These are phyloP conservation scores for Sporodiniella umbellata DNA, from an alignment of 371 early-diverging fungal species.

Conservation along the genomic window DNA sequence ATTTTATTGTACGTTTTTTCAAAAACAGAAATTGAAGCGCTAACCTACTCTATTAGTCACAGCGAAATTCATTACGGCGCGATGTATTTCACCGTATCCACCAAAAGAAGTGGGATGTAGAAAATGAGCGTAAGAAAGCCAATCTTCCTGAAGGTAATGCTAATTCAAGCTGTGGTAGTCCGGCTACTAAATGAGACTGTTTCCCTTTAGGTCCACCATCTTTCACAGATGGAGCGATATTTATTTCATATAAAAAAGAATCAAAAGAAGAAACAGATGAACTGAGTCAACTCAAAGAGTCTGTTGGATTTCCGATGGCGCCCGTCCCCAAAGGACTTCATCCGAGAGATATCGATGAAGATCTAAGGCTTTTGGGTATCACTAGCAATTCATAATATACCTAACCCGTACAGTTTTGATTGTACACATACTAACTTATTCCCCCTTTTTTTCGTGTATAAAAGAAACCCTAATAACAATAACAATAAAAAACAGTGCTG, in stretches of 20 bases:
- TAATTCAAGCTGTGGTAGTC: no score
- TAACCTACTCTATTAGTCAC: slow-evolving; percentile 22
- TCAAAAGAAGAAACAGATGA: slow-evolving; percentile 43
- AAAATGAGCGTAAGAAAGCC: slow-evolving; percentile 23
- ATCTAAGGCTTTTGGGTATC: slow-evolving; percentile 41
- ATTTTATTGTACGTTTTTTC: slow-evolving; percentile 39
- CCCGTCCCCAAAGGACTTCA: slow-evolving; percentile 34
- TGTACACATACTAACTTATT: neutral
- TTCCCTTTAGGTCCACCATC: neutral
- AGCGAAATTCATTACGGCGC: slow-evolving; percentile 29
- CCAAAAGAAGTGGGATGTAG: slow-evolving; percentile 17
- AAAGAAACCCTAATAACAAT: neutral
- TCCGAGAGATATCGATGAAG: slow-evolving; percentile 42
- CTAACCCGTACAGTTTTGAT: neutral
- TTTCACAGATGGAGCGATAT: slow-evolving; percentile 26
- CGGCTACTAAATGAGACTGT: no score
- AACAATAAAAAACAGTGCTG: no score
- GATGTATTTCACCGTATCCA: slow-evolving; percentile 9
- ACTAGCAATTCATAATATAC: no score
- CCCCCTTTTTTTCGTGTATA: neutral
- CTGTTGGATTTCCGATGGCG: slow-evolving; percentile 46
- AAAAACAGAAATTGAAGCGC: neutral
- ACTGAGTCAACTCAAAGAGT: slow-evolving; percentile 39
- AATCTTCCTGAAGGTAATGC: slow-evolving; percentile 14
- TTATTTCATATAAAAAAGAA: slow-evolving; percentile 35